Conservation (phyloP, 306 rosid species). For the Senna siamea region DNA sequence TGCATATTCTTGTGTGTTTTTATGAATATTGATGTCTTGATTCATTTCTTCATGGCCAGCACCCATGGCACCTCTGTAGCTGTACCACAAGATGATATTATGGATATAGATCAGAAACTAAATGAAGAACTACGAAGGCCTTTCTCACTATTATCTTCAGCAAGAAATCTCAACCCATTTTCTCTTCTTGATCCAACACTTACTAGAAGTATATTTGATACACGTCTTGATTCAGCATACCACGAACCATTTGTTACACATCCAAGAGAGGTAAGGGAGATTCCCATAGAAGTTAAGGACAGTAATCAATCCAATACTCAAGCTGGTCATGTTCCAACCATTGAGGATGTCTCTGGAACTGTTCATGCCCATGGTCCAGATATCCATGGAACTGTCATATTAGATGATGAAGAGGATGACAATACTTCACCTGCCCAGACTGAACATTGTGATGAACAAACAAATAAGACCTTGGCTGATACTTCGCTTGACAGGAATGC, state of each 20-base stretch:
- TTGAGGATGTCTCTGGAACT: constrained; percentile 64
- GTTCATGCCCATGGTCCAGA: constrained; percentile 39
- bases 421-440: constrained; percentile 40
- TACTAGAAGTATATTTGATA: constrained; percentile 42
- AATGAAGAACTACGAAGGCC: constrained; percentile 45
- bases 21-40: constrained; percentile 25
- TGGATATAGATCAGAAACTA: constrained; percentile 64
- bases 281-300: constrained; percentile 70
- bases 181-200: constrained; percentile 47
- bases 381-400: constrained; percentile 51
- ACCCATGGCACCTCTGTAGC: constrained; percentile 44
- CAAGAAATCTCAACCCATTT: constrained; percentile 44
- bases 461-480: constrained; percentile 30
- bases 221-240: constrained; percentile 34
- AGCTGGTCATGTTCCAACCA: constrained; percentile 51
- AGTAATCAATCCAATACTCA: constrained; percentile 47
- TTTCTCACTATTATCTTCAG: constrained; percentile 46
- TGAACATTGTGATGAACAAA: constrained; percentile 28
- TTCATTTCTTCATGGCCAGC: constrained; percentile 47
- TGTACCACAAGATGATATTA: constrained; percentile 53
- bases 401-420: constrained; percentile 59
- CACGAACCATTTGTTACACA: constrained; percentile 55
- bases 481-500: constrained; percentile 40
- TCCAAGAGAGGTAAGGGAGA: constrained; percentile 70
- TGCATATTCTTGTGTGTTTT: background rate